Evolutionary conservation across 2,329 filamentous ascomycete species (phyloP).

Genomic region (Cryphonectria carpinicola): DNA sequence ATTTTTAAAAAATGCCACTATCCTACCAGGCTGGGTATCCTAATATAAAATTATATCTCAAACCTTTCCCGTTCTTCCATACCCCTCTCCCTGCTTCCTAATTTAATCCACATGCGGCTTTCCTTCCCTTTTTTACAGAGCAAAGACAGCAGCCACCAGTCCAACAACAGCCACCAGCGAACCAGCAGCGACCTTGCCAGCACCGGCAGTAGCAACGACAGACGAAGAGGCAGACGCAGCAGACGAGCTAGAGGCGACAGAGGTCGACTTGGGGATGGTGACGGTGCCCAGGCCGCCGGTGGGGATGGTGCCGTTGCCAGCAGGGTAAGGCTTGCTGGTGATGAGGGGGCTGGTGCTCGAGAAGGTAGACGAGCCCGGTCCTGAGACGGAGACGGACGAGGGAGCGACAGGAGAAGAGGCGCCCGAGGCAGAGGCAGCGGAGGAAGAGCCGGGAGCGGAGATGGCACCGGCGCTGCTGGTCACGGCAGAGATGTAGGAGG

Average conservation of each 20-base stretch:
- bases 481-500: constrained; percentile 54
- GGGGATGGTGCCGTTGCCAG: constrained; percentile 23
- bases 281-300: constrained; percentile 20
- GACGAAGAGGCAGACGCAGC: constrained; percentile 31
- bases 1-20: background rate
- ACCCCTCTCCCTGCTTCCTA: background rate
- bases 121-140: constrained; percentile 15
- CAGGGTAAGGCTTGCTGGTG: constrained; percentile 31
- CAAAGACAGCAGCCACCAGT: constrained; percentile 45
- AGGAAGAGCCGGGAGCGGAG: constrained; percentile 36
- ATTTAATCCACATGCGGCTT: background rate
- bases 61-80: background rate
- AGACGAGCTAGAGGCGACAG: constrained; percentile 23
- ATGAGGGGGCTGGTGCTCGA: constrained; percentile 39
- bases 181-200: constrained; percentile 42
- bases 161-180: constrained; percentile 45
- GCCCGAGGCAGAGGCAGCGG: constrained; percentile 42
- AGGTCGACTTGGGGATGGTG: constrained; percentile 26
- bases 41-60: constrained; percentile 9
- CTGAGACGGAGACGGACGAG: no score
- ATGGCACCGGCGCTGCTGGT: constrained; percentile 41
- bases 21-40: background rate
- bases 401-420: constrained; percentile 47
- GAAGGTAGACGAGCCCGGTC: constrained; percentile 3
- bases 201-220: constrained; percentile 29